These are phyloP conservation scores for Macroventuria anomochaeta DNA, from an alignment of 2,329 filamentous ascomycete species.

Conservation along the genomic window DNA sequence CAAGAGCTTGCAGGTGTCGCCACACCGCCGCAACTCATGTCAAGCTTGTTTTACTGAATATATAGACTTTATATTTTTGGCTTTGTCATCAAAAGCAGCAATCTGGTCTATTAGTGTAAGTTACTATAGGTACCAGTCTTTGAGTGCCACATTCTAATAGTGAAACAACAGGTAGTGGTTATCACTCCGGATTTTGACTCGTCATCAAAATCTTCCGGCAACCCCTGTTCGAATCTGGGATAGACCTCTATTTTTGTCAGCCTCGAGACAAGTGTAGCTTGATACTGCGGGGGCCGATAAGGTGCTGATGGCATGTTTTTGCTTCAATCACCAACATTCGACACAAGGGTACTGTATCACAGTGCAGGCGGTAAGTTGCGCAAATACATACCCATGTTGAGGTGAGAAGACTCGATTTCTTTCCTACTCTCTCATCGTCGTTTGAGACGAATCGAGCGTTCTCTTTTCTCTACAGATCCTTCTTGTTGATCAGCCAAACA, in stretches of 20 bases:
- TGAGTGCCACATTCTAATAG: background rate
- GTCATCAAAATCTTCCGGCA: constrained; percentile 27
- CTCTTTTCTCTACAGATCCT: background rate
- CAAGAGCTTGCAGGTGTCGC: no score
- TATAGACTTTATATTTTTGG: background rate
- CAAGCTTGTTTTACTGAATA: no score
- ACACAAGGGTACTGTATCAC: no score
- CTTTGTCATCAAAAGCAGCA: background rate
- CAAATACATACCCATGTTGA: no score
- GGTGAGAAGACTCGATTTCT: no score
- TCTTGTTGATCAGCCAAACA: constrained; percentile 22
- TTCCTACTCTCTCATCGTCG: no score
- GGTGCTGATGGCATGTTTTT: no score
- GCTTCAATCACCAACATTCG: background rate
- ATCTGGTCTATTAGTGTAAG: constrained; percentile 8
- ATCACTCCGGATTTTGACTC: constrained; percentile 38
- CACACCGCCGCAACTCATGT: no score
- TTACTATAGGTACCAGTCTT: background rate
- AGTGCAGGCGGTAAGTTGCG: no score
- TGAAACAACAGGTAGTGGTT: constrained; percentile 38
- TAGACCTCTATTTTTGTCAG: constrained; percentile 26
- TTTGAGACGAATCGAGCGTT: no score
- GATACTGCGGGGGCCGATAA: no score
- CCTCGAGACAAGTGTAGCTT: background rate
- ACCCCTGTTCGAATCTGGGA: constrained; percentile 40